Base-by-base conservation (phyloP, 139 green algal genomes). In the Pycnococcus provasolii region DNA sequence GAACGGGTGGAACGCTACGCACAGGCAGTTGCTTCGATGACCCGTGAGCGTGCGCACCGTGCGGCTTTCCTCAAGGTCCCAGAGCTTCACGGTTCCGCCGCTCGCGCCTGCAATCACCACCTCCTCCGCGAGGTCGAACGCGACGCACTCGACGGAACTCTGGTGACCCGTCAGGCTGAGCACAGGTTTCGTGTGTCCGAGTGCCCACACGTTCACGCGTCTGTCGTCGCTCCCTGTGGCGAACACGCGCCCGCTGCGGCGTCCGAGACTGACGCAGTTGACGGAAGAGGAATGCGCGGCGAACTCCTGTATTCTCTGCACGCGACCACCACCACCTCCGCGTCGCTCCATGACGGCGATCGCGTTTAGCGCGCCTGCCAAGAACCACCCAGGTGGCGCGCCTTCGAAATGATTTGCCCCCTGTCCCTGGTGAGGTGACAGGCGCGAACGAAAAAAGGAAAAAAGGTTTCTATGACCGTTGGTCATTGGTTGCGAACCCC, bases 181-280 rank as follows among this genome's bases (percentile, higher is more conserved):
- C 40, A 72, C 26, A 37, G 66, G 11, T n/a, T 42, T 15, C 7
- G 79, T 70, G 59, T 87, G 82, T 9, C 87, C 87, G 52, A 92
- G 84, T 1, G 83, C 78, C 85, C 85, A 94, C 0, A 94, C 69
- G 52, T 94, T 92, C n/a, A 94, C 85, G 41, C 84, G 86, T 48
- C 82, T 87, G 78, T 94, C 87, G n/a, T 94, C 87, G 7, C 86
- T 86, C n/a, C 87, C 87, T 1, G 87, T 94, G 0, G 87, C 87
- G 1, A 94, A 74, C 4, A 91, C 80, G 2, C 81, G 81, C 4
- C 73, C 73, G 48, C 79, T 86, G 73, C 84, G 85, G 0, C 81
- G 70, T 3, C 87, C 87, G 53, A 94, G 85, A 40, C 83, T 83
- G 4, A 86, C 51, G 55, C 86, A 94, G 71, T 86, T 90, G 1